phyloP scores from a whole-genome alignment of 225 moss, liverwort and hornwort genomes.

The Antitrichia curtipendula region DNA sequence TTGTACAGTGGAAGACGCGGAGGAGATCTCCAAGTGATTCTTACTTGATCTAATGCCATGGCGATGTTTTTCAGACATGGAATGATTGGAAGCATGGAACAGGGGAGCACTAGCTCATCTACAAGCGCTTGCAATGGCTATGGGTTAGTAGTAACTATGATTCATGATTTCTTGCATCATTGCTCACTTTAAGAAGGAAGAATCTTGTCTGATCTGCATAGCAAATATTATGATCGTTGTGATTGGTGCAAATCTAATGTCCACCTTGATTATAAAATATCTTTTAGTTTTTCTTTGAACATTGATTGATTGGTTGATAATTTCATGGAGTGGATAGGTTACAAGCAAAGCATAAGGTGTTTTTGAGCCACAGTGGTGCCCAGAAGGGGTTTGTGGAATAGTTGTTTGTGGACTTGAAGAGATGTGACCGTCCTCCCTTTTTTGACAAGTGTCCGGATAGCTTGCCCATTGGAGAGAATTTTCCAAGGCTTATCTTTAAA shows the following conservation, averaged over 20 bases:
- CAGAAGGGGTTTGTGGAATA: neutral
- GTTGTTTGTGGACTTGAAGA: neutral
- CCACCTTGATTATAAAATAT: rapidly evolving
- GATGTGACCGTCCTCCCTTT: neutral
- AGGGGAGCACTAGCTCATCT: neutral
- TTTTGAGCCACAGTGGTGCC: neutral
- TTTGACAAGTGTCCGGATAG: neutral
- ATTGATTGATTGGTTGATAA: neutral
- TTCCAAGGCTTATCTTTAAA: neutral
- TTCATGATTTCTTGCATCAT: neutral
- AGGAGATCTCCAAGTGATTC: neutral
- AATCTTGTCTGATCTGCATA: neutral
- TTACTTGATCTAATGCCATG: neutral
- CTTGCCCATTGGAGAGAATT: neutral
- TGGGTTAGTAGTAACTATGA: neutral
- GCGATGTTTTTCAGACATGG: neutral
- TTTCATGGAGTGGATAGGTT: neutral
- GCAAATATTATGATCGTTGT: neutral
- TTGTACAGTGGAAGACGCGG: neutral
- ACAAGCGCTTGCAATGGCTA: neutral
- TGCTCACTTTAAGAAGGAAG: neutral
- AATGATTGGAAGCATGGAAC: neutral
- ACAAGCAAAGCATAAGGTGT: neutral
- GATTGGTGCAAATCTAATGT: neutral
- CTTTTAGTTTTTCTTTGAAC: neutral